phyloP scores from a whole-genome alignment of 768 basidiomycete species.

The Pisolithus marmoratus region DNA sequence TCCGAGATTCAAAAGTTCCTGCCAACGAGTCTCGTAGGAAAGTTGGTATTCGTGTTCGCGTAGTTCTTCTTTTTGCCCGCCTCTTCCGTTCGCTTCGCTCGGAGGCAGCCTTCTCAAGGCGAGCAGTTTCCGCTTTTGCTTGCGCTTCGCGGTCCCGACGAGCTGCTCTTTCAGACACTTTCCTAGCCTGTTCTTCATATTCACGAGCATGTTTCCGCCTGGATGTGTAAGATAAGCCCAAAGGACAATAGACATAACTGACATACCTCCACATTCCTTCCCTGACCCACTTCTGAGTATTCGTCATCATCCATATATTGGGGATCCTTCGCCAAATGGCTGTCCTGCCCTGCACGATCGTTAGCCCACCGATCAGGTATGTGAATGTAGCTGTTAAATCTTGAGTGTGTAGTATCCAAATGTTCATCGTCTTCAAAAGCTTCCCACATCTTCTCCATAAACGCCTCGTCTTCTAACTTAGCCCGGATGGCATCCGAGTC shows the following conservation, averaged over 20 bases:
- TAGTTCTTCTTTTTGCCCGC: conserved; percentile 40
- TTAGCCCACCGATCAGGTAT: conserved; percentile 65
- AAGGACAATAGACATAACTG: neutral
- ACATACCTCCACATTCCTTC: conserved; percentile 78
- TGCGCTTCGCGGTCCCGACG: conserved; percentile 51
- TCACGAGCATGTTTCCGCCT: conserved; percentile 68
- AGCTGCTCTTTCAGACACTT: conserved; percentile 48
- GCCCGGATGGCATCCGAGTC: conserved; percentile 46
- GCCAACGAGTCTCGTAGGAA: conserved; percentile 57
- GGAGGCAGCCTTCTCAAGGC: conserved; percentile 45
- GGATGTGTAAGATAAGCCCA: neutral
- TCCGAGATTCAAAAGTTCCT: conserved; percentile 34
- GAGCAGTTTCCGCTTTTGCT: conserved; percentile 45
- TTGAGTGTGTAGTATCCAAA: conserved; percentile 55
- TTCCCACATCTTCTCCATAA: conserved; percentile 67
- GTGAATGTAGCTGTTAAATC: conserved; percentile 63
- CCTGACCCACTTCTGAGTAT: conserved; percentile 83
- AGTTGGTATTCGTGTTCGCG: conserved; percentile 42
- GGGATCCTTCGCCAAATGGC: conserved; percentile 38
- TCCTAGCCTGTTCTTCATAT: conserved; percentile 54
- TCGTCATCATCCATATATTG: conserved; percentile 75
- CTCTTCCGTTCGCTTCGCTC: conserved; percentile 47
- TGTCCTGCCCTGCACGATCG: conserved; percentile 34
- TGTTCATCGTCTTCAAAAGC: conserved; percentile 71
- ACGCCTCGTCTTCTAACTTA: conserved; percentile 58